Conservation (phyloP, 1,284 basidiomycete species). For the Tilletia caries region DNA sequence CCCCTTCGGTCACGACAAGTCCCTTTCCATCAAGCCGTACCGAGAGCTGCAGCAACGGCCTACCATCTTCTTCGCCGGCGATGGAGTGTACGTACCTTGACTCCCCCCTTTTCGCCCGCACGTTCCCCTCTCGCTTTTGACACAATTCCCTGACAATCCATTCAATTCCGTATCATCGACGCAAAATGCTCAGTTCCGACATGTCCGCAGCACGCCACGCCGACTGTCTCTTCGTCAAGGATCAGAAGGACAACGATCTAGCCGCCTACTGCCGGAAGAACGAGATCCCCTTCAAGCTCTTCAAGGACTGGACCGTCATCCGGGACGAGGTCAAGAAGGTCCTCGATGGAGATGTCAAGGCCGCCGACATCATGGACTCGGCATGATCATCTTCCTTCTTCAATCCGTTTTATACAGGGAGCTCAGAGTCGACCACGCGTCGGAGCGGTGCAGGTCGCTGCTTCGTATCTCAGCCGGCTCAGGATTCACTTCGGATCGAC, state of each 20-base stretch:
- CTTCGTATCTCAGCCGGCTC: too few species aligned
- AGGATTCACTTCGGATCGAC: too few species aligned
- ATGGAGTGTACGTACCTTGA: constrained; percentile 42
- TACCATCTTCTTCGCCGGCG: constrained; percentile 51
- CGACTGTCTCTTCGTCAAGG: constrained; percentile 52
- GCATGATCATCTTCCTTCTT: background rate
- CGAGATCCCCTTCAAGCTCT: constrained; percentile 48
- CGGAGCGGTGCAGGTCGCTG: too few species aligned
- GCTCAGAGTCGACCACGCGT: too few species aligned
- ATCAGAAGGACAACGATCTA: constrained; percentile 53
- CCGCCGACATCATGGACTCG: constrained; percentile 12
- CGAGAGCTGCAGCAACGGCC: constrained; percentile 47
- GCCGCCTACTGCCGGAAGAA: constrained; percentile 48
- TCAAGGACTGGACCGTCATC: constrained; percentile 50
- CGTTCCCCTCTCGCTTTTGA: background rate
- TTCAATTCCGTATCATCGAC: too few species aligned
- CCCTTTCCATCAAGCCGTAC: constrained; percentile 49
- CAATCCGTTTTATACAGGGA: background rate
- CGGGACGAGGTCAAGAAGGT: constrained; percentile 41
- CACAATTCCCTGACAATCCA: background rate
- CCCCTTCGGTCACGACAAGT: constrained; percentile 52
- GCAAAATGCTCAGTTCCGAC: constrained; percentile 37
- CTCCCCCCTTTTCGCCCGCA: background rate
- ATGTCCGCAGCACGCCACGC: constrained; percentile 53
- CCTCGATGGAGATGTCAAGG: constrained; percentile 10